Evolutionary conservation across 1,139 yeast genomes (phyloP), one percentile per base, ranked within the genome.

Genomic region (Taiozyma sp.): DNA sequence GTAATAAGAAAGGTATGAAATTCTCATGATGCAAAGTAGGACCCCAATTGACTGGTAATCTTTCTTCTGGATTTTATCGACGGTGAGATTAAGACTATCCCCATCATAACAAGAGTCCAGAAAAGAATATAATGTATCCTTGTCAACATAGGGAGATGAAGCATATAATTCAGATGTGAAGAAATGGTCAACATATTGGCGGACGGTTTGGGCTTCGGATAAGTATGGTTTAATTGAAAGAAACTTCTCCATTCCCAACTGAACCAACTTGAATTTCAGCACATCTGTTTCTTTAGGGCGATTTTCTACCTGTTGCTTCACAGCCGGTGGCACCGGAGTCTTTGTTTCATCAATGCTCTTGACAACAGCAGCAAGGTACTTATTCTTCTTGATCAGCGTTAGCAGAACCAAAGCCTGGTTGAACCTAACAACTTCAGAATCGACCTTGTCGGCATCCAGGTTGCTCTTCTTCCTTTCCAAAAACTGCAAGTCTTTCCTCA

Each of bases 91-190:
- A 11, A 26, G 24, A 7, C n/a, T 42, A 19, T 22, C 44, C 9
- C 43, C 37, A 4, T 37, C 19, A 9, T 24, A 13, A 29, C 44
- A 22, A 7, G 11, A 14, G 10, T 22, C 40, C 26, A 50, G 46
- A 16, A 24, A 22, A 4, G 46, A 44, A 42, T 45, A 45, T 10
- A 22, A 19, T 4, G 30, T 14, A n/a, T 45, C 7, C 28, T 43
- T 50, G 35, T 44, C 24, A 45, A 50, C 44, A 29, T 43, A 50
- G 1, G 29, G 22, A 44, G 22, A 42, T 22, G 46, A 11, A 16
- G 21, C 11, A 48, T 42, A 37, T 28, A 50, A 45, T 30, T 50
- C 53, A 14, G 53, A 47, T 5, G 47, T 47, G 30, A 50, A 50
- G 21, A 40, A 40, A 7, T 40, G 42, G 19, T 40, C 42, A 24